These are phyloP conservation scores for Diplodia seriata DNA, from an alignment of 2,329 filamentous ascomycete genomes.

Conservation along the genomic window DNA sequence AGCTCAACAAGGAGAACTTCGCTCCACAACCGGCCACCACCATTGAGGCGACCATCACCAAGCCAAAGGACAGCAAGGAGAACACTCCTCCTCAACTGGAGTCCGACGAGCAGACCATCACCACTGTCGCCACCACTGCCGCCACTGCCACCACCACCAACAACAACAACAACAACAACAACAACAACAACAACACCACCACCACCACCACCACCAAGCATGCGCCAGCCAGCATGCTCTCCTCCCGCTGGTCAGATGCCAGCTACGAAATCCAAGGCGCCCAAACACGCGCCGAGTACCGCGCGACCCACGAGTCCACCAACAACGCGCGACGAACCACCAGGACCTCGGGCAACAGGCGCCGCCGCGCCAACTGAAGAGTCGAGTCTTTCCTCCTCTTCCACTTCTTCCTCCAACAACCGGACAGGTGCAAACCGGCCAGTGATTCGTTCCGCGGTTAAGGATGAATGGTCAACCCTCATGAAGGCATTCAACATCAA, in stretches of 20 bases:
- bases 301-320: not conserved
- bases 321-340: not conserved
- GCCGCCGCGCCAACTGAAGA: too few relatives aligned
- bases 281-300: slow-evolving; percentile 3
- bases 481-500: not conserved
- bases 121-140: not conserved
- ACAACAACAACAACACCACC: not conserved
- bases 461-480: not conserved
- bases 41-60: not conserved
- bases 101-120: not conserved
- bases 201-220: not conserved
- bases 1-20: not conserved
- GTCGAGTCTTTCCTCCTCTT: not conserved
- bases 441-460: not conserved
- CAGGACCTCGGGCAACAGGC: not conserved
- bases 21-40: not conserved
- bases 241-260: slow-evolving; percentile 9
- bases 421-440: not conserved
- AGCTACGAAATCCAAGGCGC: not conserved
- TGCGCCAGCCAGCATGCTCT: not conserved
- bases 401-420: not conserved
- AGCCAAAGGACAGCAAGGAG: not conserved
- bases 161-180: not conserved
- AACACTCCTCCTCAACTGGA: not conserved
- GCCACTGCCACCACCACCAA: not conserved